Conservation (phyloP, 768 basidiomycete species). For the Leucosporidium yakuticum region DNA sequence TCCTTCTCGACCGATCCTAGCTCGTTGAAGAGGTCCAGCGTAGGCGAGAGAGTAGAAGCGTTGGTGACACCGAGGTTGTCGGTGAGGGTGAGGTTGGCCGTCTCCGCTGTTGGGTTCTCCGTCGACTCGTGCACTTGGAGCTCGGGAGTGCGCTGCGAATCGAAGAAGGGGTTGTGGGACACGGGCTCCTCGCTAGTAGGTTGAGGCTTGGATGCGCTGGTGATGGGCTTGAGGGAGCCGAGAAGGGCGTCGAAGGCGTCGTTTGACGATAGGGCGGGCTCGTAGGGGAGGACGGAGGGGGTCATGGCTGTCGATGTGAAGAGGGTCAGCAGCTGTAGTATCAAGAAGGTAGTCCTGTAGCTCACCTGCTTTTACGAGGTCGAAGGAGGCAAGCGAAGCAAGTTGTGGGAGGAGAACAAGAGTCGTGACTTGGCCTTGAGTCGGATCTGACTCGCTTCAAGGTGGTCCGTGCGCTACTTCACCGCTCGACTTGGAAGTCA, state of each 20-base stretch:
- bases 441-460: too few species aligned
- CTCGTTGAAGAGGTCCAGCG: slow-evolving; percentile 9
- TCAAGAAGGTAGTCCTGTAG: too few species aligned
- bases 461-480: too few species aligned
- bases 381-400: too few species aligned
- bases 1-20: neutral
- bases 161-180: neutral
- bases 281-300: neutral
- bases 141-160: neutral
- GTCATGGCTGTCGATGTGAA: neutral
- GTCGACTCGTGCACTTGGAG: neutral
- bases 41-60: slow-evolving; percentile 1
- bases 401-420: too few species aligned
- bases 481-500: too few species aligned
- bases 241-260: neutral
- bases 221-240: neutral
- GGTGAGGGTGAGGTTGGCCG: slow-evolving; percentile 5
- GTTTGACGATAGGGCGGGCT: neutral
- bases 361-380: too few species aligned
- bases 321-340: neutral
- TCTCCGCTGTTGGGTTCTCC: neutral
- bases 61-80: slow-evolving; percentile 7
- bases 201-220: neutral
- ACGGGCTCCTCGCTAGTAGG: neutral
- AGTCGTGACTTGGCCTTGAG: too few species aligned